Conservation (phyloP, 495 filamentous ascomycete species). For the Talaromyces borbonicus region DNA sequence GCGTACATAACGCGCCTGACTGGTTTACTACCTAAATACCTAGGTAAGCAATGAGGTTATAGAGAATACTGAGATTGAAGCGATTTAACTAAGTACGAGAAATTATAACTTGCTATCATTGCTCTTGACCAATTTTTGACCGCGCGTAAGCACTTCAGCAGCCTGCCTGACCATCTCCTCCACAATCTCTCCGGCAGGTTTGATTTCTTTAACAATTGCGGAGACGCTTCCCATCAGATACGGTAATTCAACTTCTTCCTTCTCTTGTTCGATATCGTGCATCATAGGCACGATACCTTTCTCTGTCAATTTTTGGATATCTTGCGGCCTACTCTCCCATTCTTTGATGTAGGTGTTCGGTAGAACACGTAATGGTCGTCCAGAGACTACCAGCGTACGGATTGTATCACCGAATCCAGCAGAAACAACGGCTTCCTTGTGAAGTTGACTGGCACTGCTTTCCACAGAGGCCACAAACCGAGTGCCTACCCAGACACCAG, state of each 20-base stretch:
- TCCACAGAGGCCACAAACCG: conserved; percentile 71
- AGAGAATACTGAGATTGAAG: too few relatives aligned
- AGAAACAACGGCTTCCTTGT: conserved; percentile 71
- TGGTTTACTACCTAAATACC: too few relatives aligned
- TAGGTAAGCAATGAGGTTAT: too few relatives aligned
- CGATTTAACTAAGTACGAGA: background rate
- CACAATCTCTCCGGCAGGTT: conserved; percentile 74
- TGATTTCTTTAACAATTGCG: conserved; percentile 58
- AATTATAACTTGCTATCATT: conserved; percentile 15
- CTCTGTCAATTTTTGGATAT: conserved; percentile 60
- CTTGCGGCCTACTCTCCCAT: conserved; percentile 66
- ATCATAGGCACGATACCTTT: conserved; percentile 69
- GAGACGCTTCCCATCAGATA: conserved; percentile 94
- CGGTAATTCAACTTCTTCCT: conserved; percentile 66
- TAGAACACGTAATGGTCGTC: conserved; percentile 68
- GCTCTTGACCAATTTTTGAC: conserved; percentile 24
- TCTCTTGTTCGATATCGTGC: conserved; percentile 66
- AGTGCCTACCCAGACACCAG: conserved; percentile 77
- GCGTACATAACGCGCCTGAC: too few relatives aligned
- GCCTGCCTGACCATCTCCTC: conserved; percentile 80
- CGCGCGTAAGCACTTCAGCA: conserved; percentile 50
- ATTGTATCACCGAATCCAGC: conserved; percentile 67
- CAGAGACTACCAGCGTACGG: conserved; percentile 68
- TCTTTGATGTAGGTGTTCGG: conserved; percentile 70
- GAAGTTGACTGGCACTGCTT: conserved; percentile 64